phyloP scores from a whole-genome alignment of 1,284 basidiomycete species.

The Ceratobasidium sp. region DNA sequence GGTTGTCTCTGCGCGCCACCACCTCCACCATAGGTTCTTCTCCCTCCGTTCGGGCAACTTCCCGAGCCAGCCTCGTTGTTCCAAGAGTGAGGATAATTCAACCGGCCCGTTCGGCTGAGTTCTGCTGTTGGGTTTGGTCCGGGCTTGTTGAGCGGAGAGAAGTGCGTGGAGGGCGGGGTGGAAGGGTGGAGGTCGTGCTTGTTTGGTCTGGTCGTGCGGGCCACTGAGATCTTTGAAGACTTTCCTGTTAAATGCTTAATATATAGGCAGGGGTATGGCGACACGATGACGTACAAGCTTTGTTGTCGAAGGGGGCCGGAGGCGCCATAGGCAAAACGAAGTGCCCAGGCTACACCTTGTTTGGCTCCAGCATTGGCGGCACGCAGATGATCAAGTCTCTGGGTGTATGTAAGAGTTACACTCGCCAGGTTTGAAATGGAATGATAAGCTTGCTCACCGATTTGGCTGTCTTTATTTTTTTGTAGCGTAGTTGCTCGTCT shows the following conservation, averaged over 20 bases:
- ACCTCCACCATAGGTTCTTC: slow-evolving; percentile 36
- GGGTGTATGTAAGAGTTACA: slow-evolving; percentile 1
- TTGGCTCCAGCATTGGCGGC: slow-evolving; percentile 68
- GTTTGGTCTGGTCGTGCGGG: slow-evolving; percentile 64
- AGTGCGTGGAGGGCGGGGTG: slow-evolving; percentile 72
- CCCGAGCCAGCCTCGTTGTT: slow-evolving; percentile 31
- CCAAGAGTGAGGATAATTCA: slow-evolving; percentile 4
- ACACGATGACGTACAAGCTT: slow-evolving; percentile 75
- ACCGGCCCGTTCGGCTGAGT: slow-evolving; percentile 21
- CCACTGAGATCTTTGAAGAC: slow-evolving; percentile 53
- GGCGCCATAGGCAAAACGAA: slow-evolving; percentile 83
- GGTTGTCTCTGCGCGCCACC: slow-evolving; percentile 34
- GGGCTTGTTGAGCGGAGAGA: slow-evolving; percentile 66
- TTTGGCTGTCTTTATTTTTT: slow-evolving; percentile 65
- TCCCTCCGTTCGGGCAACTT: slow-evolving; percentile 38
- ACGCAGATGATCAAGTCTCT: slow-evolving; percentile 71
- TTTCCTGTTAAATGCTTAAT: slow-evolving; percentile 27
- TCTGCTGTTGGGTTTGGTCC: slow-evolving; percentile 53
- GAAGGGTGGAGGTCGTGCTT: slow-evolving; percentile 72
- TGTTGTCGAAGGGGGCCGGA: slow-evolving; percentile 60
- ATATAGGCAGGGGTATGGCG: slow-evolving; percentile 59
- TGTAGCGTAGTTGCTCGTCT: slow-evolving; percentile 53
- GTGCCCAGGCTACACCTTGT: slow-evolving; percentile 69
- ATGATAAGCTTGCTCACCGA: slow-evolving; percentile 59
- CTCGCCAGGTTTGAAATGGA: background rate